Evolutionary conservation across 129 eudicot species (phyloP).

Genomic region (Deinandra increscens): DNA sequence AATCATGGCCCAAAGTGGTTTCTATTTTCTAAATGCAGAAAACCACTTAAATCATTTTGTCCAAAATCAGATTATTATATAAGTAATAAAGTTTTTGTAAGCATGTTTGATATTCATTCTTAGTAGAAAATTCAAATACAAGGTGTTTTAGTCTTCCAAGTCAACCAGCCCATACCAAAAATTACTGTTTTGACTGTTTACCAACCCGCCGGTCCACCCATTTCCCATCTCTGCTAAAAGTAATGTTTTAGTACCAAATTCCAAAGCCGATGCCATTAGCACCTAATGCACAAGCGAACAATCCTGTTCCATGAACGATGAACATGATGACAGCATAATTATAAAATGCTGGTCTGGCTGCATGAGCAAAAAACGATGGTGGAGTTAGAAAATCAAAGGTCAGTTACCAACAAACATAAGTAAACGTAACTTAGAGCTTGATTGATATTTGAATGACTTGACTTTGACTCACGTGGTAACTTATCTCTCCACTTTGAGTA

Average conservation of each 20-base stretch:
- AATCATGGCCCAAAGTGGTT: not conserved
- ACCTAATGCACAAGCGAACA: constrained; percentile 49
- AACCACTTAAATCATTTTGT: not conserved
- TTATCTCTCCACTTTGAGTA: constrained; percentile 81
- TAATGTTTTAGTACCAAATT: constrained; percentile 45
- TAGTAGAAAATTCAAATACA: not conserved
- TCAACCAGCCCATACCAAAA: not conserved
- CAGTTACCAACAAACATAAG: not conserved
- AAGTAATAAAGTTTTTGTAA: not conserved
- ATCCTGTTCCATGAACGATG: constrained; percentile 37
- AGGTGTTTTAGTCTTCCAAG: not conserved
- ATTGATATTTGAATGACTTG: not conserved
- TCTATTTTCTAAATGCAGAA: not conserved
- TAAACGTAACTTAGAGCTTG: not conserved
- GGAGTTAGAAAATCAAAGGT: not conserved
- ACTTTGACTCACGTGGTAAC: constrained; percentile 67
- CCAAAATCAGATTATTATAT: not conserved
- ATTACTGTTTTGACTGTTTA: not conserved
- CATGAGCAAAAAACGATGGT: constrained; percentile 18
- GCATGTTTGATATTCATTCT: not conserved
- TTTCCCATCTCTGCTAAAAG: not conserved
- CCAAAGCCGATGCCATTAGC: constrained; percentile 60
- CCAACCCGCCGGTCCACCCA: not conserved
- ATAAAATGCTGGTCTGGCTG: constrained; percentile 79
- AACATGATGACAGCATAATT: constrained; percentile 67